Base-by-base conservation (phyloP, 805 yeast species). In the Saccharomycopsis sp. region DNA sequence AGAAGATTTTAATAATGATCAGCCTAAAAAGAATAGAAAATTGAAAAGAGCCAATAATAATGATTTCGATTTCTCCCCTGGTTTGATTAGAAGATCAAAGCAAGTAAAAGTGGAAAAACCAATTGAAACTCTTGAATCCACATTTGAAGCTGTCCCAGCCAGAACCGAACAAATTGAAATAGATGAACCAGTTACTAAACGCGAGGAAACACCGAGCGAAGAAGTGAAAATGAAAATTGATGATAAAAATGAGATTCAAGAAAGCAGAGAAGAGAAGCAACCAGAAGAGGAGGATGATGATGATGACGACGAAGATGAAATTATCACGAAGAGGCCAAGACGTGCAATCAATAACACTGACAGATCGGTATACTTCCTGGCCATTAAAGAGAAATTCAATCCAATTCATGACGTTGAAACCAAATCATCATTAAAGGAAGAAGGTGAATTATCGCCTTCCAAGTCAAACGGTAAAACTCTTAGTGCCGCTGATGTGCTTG, bases 291-390 rank as follows among this genome's bases (percentile, higher is more conserved):
- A 59, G 2, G 64, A 59, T 1, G 71, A 68, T 7, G 72, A 65
- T 7, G 72, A 67, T 31, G 74, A 74, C 2, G 85, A 79, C 13
- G 85, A 79, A 31, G 77, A 79, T 16, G 62, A 77, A n/a, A 65
- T 76, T 11, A 67, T 77, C 26, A 63, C 75, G 3, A 69, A 73
- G 54, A 69, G 77, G 55, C 79, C 75, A 37, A 63, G 75, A 52
- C 67, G 68, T 0, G 63, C 72, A 3, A 71, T 63, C 4, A 54
- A 67, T 1, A 66, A 66, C 11, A 65, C 70, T 8, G 62, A 64
- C 36, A 61, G 73, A 40, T 61, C 67, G 0, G 59, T 70, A 7
- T 76, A 70, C 43, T 51, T 77, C 38, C 59, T 59, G 24, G 58
- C 74, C 1, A 21, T 29, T 11, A 40, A 38, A 22, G 27, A 31